Base-by-base conservation (phyloP, 345 rosid genomes). In the Syzygium jambos region DNA sequence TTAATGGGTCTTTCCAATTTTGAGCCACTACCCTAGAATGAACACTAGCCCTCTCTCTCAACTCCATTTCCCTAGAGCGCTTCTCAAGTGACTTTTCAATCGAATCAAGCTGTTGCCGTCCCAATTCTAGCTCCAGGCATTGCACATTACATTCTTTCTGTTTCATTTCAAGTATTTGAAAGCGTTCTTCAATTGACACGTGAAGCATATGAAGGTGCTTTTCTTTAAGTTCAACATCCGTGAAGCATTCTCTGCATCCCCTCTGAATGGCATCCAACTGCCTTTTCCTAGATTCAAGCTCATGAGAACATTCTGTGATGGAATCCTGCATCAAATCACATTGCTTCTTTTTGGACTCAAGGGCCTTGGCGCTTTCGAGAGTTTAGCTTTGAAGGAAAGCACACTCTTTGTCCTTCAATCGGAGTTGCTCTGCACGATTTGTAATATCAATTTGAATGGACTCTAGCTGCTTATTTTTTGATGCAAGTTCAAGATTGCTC, bases 221-320 rank as follows among this genome's bases (percentile, higher is more conserved):
- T 87, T 88, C 85, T 90, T 84, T 89, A 52, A 85, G 89, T 59
- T 86, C 85, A 38, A 86, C 55, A 25, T 89, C 77, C 52, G 84
- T 86, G 34, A 46, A 54, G n/a, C 25, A 22, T 68, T 22, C 54
- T 51, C 86, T 84, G 43, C 87, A 52, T 59, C 10, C 25, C 46
- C 22, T 82, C 57, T 49, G 46, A 25, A 89, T 43, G 30, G 85
- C 86, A 59, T 84, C 85, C 68, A 92, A 78, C 55, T 90, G 77
- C 54, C 83, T 51, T 89, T 85, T 86, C 85, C 86, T 41, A 43
- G 59, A 54, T 21, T 34, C 61, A 19, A 90, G 90, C 73, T 91
- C 88, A 4, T 54, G 57, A 84, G 88, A 84, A 87, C 82, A 85
- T 46, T 77, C 86, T 84, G 59, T 2, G 17, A 89, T n/a, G 83